Evolutionary conservation across 768 basidiomycete genomes (phyloP).

Genomic region (Rhodotorula kratochvilovae): DNA sequence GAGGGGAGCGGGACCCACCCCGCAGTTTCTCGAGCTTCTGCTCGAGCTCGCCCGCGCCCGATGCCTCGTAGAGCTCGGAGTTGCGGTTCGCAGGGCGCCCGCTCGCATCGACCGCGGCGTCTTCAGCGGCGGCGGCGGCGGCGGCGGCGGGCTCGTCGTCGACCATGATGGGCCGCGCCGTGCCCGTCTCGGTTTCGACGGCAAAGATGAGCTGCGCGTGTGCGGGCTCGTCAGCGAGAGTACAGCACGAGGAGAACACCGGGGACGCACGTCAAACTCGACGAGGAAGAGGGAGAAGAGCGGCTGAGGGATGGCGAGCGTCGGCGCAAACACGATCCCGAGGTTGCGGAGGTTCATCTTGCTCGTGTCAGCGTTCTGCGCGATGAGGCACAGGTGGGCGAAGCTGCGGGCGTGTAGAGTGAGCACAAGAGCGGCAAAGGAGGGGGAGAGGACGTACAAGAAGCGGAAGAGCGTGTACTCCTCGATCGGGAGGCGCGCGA

Average conservation of each 20-base stretch:
- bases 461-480: constrained; percentile 94
- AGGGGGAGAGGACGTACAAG: constrained; percentile 56
- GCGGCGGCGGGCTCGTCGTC: background rate
- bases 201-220: constrained; percentile 35
- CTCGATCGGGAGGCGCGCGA: constrained; percentile 77
- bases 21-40: constrained; percentile 25
- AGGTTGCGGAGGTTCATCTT: constrained; percentile 99
- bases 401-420: background rate
- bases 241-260: background rate
- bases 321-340: constrained; percentile 96
- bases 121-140: background rate
- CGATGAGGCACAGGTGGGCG: constrained; percentile 85
- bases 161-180: constrained; percentile 25
- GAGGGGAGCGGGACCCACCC: background rate
- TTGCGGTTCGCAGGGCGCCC: constrained; percentile 26
- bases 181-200: constrained; percentile 34
- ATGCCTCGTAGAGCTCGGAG: constrained; percentile 34
- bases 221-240: no score
- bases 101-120: background rate
- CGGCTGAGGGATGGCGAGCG: constrained; percentile 86
- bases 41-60: constrained; percentile 39
- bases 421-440: background rate
- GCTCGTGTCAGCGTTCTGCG: constrained; percentile 81
- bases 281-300: constrained; percentile 36
- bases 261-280: constrained; percentile 36